Conservation (phyloP, 176 grass and related monocot species). For the Juncus inflexus region DNA sequence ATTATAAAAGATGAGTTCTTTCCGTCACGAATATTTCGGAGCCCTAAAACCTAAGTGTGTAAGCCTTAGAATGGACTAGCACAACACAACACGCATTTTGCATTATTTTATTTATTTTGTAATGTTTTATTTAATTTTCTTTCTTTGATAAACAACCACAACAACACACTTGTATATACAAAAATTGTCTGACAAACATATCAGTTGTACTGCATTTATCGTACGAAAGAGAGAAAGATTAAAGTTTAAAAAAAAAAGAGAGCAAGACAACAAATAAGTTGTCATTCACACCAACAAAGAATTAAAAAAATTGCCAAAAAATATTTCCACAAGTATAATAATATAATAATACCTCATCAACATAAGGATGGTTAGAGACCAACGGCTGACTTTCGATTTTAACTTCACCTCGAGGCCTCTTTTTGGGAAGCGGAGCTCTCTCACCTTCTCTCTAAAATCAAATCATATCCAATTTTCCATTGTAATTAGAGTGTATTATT, state of each 20-base stretch:
- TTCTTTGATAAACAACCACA: too few relatives aligned
- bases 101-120: too few relatives aligned
- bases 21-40: too few relatives aligned
- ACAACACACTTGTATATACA: too few relatives aligned
- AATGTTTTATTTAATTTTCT: too few relatives aligned
- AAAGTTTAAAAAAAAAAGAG: background rate
- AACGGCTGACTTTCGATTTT: conserved; percentile 66
- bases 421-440: conserved; percentile 66
- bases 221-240: too few relatives aligned
- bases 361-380: conserved; percentile 89
- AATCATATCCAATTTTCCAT: background rate
- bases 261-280: conserved; percentile 3
- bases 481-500: too few relatives aligned
- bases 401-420: conserved; percentile 40
- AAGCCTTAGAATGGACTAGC: background rate
- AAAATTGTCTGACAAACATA: too few relatives aligned
- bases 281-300: conserved; percentile 3
- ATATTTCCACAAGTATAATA: conserved; percentile 11
- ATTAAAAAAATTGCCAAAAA: background rate
- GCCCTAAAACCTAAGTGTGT: background rate
- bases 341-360: conserved; percentile 65
- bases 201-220: too few relatives aligned
- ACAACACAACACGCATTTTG: background rate
- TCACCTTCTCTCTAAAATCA: conserved; percentile 59
- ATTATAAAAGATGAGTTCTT: too few relatives aligned